A percentile compares a stretch with the other conserved stretches of the same genome.
phyloP scores from a whole-genome alignment of 495 filamentous ascomycete genomes.

The Hypoxylon intermedium region DNA sequence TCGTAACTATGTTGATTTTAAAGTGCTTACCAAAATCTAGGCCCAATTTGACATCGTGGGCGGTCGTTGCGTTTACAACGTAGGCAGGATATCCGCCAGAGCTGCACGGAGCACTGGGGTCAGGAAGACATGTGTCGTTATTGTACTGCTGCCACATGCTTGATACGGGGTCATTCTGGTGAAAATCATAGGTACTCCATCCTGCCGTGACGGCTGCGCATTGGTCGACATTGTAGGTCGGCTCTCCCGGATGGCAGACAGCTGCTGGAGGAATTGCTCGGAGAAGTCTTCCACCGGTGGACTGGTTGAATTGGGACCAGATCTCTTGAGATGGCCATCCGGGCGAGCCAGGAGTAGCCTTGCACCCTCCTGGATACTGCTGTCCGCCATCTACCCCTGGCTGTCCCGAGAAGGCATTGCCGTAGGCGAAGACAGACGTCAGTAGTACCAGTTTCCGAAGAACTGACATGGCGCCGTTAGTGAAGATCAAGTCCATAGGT shows the following conservation, averaged over 20 bases:
- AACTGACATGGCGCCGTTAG: constrained; percentile 17
- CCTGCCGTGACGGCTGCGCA: constrained; percentile 43
- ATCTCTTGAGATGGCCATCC: constrained; percentile 44
- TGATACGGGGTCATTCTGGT: constrained; percentile 48
- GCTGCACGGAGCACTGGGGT: constrained; percentile 45
- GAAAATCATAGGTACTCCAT: constrained; percentile 49
- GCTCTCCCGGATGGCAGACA: constrained; percentile 59
- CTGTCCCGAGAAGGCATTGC: constrained; percentile 18
- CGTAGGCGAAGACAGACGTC: constrained; percentile 7
- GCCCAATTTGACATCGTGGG: constrained; percentile 50
- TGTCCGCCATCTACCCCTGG: neutral
- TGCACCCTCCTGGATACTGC: constrained; percentile 32
- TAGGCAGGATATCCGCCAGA: constrained; percentile 56
- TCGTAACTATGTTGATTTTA: neutral
- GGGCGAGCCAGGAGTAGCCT: constrained; percentile 41
- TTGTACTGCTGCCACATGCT: constrained; percentile 51
- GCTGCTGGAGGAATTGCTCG: constrained; percentile 59
- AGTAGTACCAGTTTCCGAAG: constrained; percentile 4
- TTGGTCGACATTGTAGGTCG: constrained; percentile 42
- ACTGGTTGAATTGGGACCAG: constrained; percentile 46
- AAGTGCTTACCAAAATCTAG: constrained; percentile 49
- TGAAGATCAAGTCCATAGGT: neutral
- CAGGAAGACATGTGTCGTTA: constrained; percentile 56
- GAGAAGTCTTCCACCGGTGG: constrained; percentile 58
- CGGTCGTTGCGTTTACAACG: constrained; percentile 54